These are phyloP conservation scores for Ophiorrhiza pumila DNA, from an alignment of 257 asterid species.

Conservation along the genomic window DNA sequence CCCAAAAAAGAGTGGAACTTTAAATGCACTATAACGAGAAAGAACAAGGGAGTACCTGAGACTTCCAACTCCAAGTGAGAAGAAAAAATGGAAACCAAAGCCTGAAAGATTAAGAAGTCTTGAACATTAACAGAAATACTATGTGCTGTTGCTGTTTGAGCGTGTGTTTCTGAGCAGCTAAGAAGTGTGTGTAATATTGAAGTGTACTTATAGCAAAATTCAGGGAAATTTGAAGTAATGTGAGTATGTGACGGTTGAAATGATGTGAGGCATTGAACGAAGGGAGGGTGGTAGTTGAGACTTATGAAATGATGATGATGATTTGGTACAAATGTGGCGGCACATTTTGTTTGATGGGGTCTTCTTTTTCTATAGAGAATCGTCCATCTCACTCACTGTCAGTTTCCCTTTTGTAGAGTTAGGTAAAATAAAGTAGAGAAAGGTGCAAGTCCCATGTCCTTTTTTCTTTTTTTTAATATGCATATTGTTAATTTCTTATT, in stretches of 20 bases:
- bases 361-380: no score
- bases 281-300: constrained; percentile 10
- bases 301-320: background rate
- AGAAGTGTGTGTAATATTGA: background rate
- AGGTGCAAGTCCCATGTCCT: background rate
- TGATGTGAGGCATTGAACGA: background rate
- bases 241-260: no score
- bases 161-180: background rate
- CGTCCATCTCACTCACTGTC: background rate
- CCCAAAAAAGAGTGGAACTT: background rate
- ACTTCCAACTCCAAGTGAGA: constrained; percentile 15
- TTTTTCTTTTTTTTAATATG: no score
- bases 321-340: constrained; percentile 12
- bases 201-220: background rate
- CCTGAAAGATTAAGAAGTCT: background rate
- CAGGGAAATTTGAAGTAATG: background rate
- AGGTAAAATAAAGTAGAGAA: no score
- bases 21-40: background rate
- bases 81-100: background rate
- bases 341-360: background rate
- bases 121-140: background rate
- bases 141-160: background rate
- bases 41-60: background rate
- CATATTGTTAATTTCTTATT: no score
- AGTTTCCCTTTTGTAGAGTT: background rate